These are phyloP conservation scores for Paxillus involutus DNA, from an alignment of 768 basidiomycete genomes.

Conservation along the genomic window DNA sequence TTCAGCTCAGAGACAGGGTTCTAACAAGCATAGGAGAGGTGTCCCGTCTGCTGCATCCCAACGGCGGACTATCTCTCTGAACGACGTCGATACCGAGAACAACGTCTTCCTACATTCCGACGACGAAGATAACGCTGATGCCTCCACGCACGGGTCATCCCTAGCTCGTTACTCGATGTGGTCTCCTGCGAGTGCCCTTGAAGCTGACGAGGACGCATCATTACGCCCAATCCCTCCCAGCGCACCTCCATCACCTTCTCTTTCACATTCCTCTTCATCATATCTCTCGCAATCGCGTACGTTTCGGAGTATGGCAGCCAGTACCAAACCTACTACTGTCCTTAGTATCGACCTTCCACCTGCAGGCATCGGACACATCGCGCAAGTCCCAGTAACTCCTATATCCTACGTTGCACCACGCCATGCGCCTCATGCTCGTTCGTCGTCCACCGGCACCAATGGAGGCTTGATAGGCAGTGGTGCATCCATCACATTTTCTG, in stretches of 20 bases:
- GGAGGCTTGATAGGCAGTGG: slow-evolving; percentile 45
- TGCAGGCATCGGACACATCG: slow-evolving; percentile 88
- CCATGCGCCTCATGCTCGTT: slow-evolving; percentile 57
- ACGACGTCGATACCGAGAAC: slow-evolving; percentile 52
- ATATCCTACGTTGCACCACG: slow-evolving; percentile 49
- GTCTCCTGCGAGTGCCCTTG: slow-evolving; percentile 73
- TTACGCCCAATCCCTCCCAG: slow-evolving; percentile 88
- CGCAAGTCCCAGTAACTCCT: slow-evolving; percentile 73
- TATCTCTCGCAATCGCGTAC: slow-evolving; percentile 81
- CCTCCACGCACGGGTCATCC: slow-evolving; percentile 53
- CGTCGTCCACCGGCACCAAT: slow-evolving; percentile 55
- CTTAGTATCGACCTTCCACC: slow-evolving; percentile 84
- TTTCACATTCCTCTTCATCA: slow-evolving; percentile 80
- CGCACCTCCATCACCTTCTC: slow-evolving; percentile 82
- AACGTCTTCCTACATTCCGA: slow-evolving; percentile 36
- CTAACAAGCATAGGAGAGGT: slow-evolving; percentile 16
- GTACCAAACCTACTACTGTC: slow-evolving; percentile 93
- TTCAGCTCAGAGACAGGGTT: slow-evolving; percentile 27
- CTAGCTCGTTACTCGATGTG: slow-evolving; percentile 72
- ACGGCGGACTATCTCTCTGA: slow-evolving; percentile 64
- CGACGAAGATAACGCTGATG: slow-evolving; percentile 43
- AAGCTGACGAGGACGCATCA: slow-evolving; percentile 95
- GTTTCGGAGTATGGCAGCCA: slow-evolving; percentile 79
- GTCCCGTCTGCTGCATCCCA: slow-evolving; percentile 29
- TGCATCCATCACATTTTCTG: slow-evolving; percentile 72